Percentiles rank a stretch among this genome's conserved stretches.
These are phyloP conservation scores for Xylogone sp. DNA, from an alignment of 2,329 filamentous ascomycete genomes.

Conservation along the genomic window DNA sequence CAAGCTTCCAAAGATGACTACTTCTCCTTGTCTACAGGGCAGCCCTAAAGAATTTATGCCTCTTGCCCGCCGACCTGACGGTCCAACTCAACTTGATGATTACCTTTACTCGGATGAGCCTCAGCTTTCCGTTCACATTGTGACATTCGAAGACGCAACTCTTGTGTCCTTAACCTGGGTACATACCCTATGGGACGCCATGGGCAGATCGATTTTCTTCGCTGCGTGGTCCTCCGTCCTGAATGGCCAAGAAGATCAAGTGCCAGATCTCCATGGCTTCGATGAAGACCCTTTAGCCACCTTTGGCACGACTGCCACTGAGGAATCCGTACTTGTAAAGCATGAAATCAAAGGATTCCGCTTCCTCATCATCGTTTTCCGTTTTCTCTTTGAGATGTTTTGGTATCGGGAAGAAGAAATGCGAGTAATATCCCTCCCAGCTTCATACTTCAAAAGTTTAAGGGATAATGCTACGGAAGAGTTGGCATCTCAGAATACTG, in stretches of 20 bases:
- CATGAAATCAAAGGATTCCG: no score
- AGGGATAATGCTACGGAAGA: no score
- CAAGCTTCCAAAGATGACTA: conserved; percentile 27
- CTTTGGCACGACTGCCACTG: conserved; percentile 20
- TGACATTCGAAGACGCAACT: conserved; percentile 46
- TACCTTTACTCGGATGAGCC: conserved; percentile 39
- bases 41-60: conserved; percentile 22
- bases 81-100: conserved; percentile 32
- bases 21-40: conserved; percentile 25
- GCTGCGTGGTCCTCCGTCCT: conserved; percentile 43
- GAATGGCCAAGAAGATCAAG: conserved; percentile 36
- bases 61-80: conserved; percentile 20
- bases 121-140: conserved; percentile 43
- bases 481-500: conserved; percentile 27
- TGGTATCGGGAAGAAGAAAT: no score
- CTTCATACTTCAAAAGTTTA: conserved; percentile 25
- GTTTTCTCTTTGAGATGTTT: no score
- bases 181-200: conserved; percentile 44
- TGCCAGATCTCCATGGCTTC: conserved; percentile 32
- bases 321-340: conserved; percentile 23
- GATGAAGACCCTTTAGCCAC: conserved; percentile 32
- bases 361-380: no score
- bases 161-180: conserved; percentile 42
- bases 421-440: conserved; percentile 33
- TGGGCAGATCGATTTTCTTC: conserved; percentile 39